Evolutionary conservation across 2,329 filamentous ascomycete species (phyloP), one percentile per base, ranked within the genome.

Genomic region (Tolypocladium nubicola): DNA sequence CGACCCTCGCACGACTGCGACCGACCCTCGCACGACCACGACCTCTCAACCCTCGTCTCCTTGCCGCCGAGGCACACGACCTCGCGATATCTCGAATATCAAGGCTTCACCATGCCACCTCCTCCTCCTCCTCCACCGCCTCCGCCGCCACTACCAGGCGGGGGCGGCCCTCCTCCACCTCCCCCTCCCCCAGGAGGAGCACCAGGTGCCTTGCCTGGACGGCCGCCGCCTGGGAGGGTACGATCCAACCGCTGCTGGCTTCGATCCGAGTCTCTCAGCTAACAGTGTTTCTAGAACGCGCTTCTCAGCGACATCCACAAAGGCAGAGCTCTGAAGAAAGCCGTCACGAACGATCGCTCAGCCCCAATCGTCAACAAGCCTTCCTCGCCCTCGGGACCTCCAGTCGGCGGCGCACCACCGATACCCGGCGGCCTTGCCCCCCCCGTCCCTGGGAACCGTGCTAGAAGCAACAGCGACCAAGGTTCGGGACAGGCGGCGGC

Each of bases 281-380:
- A 62, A 56, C 30, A 23, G 59, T 30, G 50, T 3, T 21, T 4
- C 65, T 52, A 97, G 93, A 87, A 87, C 65, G 92, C 93, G 56
- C 80, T 99, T 40, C 82, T 97, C 50, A 81, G 84, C 67, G 93
- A 97, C 72, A 99, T 99, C 65, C 77, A 79, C 63, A 96, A 95
- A 72, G 94, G 93, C 62, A 80, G 76, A 63, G 76, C 78, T 60
- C 79, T 97, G 59, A 96, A 88, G 74, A 97, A 96, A 73, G 80
- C 90, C 38, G 86, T 90, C 57, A 89, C 92, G 64, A 97, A 97
- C 73, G 93, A 97, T 72, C 86, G 93, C 71, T 97, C 92, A 26
- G 90, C 90, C 9, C 93, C 93, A 0, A 66, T 81, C 54, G 71
- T 97, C 57, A 62, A 7, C 58, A 70, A 65, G 19, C 57, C 61